Conservation (phyloP, 805 yeast genomes). For the Yarrowia sp. region DNA sequence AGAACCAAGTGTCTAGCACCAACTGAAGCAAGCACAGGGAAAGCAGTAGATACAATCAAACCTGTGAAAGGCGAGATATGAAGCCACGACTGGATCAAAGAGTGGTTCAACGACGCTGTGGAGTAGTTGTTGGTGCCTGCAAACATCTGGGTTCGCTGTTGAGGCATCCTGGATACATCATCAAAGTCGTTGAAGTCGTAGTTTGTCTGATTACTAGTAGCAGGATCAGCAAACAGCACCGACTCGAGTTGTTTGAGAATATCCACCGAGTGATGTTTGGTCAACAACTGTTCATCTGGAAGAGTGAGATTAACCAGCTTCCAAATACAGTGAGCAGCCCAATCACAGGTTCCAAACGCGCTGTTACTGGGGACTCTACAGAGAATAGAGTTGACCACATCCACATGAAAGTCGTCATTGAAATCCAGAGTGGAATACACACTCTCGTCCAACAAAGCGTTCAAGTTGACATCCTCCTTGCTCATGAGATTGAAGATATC, state of each 20-base stretch:
- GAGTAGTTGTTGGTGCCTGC: constrained; percentile 26
- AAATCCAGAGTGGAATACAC: constrained; percentile 20
- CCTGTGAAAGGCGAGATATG: constrained; percentile 25
- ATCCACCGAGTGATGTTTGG: constrained; percentile 24
- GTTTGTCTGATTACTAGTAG: neutral
- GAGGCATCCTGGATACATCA: neutral
- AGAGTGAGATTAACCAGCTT: constrained; percentile 23
- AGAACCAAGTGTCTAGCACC: constrained; percentile 20
- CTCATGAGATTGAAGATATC: constrained; percentile 19
- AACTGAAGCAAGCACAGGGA: constrained; percentile 11
- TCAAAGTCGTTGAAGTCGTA: constrained; percentile 2
- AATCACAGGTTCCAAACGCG: constrained; percentile 16
- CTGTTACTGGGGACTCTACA: constrained; percentile 20
- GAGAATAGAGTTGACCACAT: constrained; percentile 21
- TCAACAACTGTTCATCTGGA: constrained; percentile 22
- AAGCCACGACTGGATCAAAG: constrained; percentile 23
- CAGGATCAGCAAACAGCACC: neutral
- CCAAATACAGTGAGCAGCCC: constrained; percentile 24
- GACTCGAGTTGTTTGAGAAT: constrained; percentile 23
- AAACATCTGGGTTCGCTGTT: constrained; percentile 17
- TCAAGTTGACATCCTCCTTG: neutral
- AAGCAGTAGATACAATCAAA: constrained; percentile 26
- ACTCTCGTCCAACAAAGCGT: constrained; percentile 7
- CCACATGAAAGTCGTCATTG: constrained; percentile 24
- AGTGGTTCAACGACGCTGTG: constrained; percentile 25